Evolutionary conservation across 2,329 filamentous ascomycete species (phyloP), one percentile per base, ranked within the genome.

Genomic region (Xylariales sp.): DNA sequence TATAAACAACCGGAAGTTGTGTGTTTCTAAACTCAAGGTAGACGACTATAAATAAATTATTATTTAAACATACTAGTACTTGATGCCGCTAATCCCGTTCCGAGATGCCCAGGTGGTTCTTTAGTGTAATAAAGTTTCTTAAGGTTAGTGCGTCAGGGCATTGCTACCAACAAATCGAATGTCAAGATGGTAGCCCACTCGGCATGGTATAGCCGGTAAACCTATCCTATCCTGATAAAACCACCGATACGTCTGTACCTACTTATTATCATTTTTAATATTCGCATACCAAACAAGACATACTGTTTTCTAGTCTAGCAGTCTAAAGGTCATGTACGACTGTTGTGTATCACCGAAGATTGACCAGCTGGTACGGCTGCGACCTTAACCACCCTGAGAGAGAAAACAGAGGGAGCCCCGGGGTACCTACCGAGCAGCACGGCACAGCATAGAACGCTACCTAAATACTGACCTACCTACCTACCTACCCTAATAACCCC

Each of bases 261-360:
- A 43, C 36, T 4, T 32, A 48, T 30, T 58, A 28, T 18, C 8
- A 46, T 32, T 50, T 45, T 34, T 18, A 18, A 16, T 28, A n/a
- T 36, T 39, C 30, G 23, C 14, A 53, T 28, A 39, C 45, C 23
- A 46, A 41, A 30, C 36, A 10, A 57, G 41, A 43, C 32, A 12
- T 36, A 30, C 43, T 34, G 56, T 45, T 53, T 18, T 56, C 34
- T 34, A 53, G 18, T 45, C 18, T 30, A 54, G 55, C 63, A 28
- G 58, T 49, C 54, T 23, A 45, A 57, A 64, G 60, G 69, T 43
- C 56, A 71, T 71, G 69, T 52, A 49, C 62, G 39, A 32, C 57
- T 69, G 53, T 48, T 69, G 48, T 54, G 52, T 36, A 62, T 52
- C 53, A 23, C 23, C 60, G 57, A 41, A 62, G 63, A 67, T 67